phyloP scores from a whole-genome alignment of 495 filamentous ascomycete genomes.

The Achaetomiella virescens region DNA sequence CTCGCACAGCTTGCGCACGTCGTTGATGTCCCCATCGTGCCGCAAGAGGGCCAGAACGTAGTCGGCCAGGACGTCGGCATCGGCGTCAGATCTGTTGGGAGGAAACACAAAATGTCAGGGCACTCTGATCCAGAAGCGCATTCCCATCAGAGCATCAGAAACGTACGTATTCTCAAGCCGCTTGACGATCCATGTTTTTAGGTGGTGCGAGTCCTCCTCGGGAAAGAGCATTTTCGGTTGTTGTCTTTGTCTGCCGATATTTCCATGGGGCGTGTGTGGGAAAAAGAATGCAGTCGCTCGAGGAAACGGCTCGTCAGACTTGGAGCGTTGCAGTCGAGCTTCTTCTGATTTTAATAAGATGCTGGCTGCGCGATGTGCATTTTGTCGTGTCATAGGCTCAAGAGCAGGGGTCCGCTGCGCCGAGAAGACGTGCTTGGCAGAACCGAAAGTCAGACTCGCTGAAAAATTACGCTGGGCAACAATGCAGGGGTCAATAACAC shows the following conservation, averaged over 20 bases:
- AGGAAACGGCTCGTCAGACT: not conserved
- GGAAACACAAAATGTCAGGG: slow-evolving; percentile 1
- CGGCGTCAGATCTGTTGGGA: slow-evolving; percentile 74
- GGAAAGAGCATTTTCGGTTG: slow-evolving; percentile 62
- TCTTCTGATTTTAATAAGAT: no score
- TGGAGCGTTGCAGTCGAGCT: no score
- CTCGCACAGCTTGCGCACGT: slow-evolving; percentile 66
- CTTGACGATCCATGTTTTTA: slow-evolving; percentile 88
- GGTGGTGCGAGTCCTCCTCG: slow-evolving; percentile 62
- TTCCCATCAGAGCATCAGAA: not conserved
- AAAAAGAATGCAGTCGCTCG: not conserved
- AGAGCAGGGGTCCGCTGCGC: not conserved
- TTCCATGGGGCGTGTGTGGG: not conserved
- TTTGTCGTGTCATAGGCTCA: not conserved
- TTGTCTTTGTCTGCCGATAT: not conserved
- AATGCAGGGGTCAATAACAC: no score
- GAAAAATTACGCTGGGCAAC: no score
- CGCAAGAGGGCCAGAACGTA: slow-evolving; percentile 88
- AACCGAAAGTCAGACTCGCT: no score
- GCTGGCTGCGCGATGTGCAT: not conserved
- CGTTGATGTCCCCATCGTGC: slow-evolving; percentile 68
- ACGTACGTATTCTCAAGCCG: slow-evolving; percentile 85
- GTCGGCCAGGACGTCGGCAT: slow-evolving; percentile 90
- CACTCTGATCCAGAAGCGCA: not conserved
- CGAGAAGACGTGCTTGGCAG: not conserved